Percentiles rank a stretch among this genome's conserved stretches.
Conservation (phyloP, 2,329 filamentous ascomycete species). For the Dothideomycetes sp. region DNA sequence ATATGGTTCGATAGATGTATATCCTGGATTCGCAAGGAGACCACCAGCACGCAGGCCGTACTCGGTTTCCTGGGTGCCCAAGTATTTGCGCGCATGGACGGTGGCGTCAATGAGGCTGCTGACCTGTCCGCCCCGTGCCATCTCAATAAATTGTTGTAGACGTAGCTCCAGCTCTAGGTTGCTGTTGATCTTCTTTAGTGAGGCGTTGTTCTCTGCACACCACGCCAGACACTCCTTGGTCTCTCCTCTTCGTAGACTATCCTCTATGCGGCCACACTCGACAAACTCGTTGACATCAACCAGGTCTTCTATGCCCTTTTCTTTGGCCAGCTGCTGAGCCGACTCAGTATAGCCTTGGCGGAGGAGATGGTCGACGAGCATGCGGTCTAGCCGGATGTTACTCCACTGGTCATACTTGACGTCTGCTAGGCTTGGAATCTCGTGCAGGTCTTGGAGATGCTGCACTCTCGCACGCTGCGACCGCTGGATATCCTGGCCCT, state of each 20-base stretch:
- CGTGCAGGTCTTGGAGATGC: constrained; percentile 72
- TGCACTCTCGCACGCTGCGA: constrained; percentile 66
- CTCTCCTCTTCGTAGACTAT: constrained; percentile 57
- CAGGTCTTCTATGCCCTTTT: constrained; percentile 66
- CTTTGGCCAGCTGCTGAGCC: constrained; percentile 61
- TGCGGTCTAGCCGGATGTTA: constrained; percentile 64
- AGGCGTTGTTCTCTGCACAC: constrained; percentile 90
- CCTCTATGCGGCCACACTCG: constrained; percentile 66
- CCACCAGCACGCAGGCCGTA: constrained; percentile 64
- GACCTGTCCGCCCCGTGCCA: constrained; percentile 58
- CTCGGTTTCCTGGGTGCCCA: constrained; percentile 59
- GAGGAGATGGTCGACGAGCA: constrained; percentile 87
- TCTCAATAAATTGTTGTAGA: constrained; percentile 88
- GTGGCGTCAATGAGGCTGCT: constrained; percentile 65
- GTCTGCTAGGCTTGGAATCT: constrained; percentile 72
- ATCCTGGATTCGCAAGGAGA: constrained; percentile 63
- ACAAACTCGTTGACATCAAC: constrained; percentile 86
- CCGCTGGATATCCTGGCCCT: constrained; percentile 66
- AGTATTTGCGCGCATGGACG: constrained; percentile 68
- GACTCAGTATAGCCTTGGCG: constrained; percentile 72
- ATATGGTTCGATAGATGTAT: constrained; percentile 49
- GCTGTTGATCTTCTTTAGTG: constrained; percentile 76
- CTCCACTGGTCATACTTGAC: constrained; percentile 92
- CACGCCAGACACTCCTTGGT: constrained; percentile 73
- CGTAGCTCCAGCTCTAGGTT: constrained; percentile 88